A percentile compares a stretch with the other conserved stretches of the same genome.
Evolutionary conservation across 169 alveolate species (phyloP).

Genomic region (Plasmodium malariae): DNA sequence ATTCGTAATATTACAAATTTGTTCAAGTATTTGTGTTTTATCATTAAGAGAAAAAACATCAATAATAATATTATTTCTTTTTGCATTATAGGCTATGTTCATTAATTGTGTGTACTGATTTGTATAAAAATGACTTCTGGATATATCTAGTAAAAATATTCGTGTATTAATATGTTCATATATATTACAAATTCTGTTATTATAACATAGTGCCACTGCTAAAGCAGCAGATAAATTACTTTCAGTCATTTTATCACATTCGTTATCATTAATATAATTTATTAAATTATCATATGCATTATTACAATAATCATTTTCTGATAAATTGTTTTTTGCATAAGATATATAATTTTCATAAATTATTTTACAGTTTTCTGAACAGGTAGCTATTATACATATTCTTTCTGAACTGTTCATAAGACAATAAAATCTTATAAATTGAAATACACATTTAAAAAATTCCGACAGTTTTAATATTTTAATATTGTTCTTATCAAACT

Average conservation of each 20-base stretch:
- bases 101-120: conserved; percentile 74
- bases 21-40: conserved; percentile 69
- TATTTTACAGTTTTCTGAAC: conserved; percentile 29
- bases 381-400: conserved; percentile 72
- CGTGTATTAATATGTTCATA: conserved; percentile 62
- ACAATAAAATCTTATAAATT: conserved; percentile 63
- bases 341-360: conserved; percentile 59
- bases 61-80: conserved; percentile 58
- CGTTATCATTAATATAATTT: conserved; percentile 53
- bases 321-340: conserved; percentile 53
- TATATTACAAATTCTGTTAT: conserved; percentile 44
- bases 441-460: conserved; percentile 48
- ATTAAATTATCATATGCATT: conserved; percentile 58
- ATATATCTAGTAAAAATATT: conserved; percentile 54
- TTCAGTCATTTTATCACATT: conserved; percentile 20
- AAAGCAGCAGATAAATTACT: conserved; percentile 65
- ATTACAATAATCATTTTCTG: conserved; percentile 57
- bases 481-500: conserved; percentile 51
- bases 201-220: conserved; percentile 59
- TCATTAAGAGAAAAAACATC: conserved; percentile 64
- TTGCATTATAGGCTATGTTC: conserved; percentile 77
- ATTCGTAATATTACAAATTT: conserved; percentile 71
- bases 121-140: conserved; percentile 49
- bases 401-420: conserved; percentile 69
- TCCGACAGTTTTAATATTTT: conserved; percentile 35